Base-by-base conservation (phyloP, 192 early-diverging fungal genomes). In the Funneliformis mosseae region DNA sequence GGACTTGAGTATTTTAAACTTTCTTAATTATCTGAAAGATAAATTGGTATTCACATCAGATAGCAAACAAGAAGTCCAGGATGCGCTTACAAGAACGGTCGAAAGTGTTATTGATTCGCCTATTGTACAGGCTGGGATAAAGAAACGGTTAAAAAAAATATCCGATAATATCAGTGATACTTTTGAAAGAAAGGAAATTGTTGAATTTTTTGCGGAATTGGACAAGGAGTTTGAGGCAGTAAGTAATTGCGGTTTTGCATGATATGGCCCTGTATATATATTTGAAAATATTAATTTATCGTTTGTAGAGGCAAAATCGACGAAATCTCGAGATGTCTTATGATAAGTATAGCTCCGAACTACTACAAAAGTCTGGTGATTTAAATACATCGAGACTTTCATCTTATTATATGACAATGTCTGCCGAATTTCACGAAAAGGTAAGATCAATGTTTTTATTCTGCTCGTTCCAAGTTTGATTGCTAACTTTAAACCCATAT, bases 391-490 rank as follows among this genome's bases (percentile, higher is more conserved):
- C 2, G 28, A 45, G 43, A 72, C 70, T 72, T 45, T 43, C 16
- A 72, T 45, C 70, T 23, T 45, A 45, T 72, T 72, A 72, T 72
- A 72, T 72, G 21, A 16, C 11, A 72, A 72, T 3, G 70, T 72
- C 48, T 72, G 70, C 38, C 5, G 70, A 59, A 74, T 43, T 74
- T 74, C 50, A 33, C 28, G 72, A 74, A 74, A 74, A 59, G 73
- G 70, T 74, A 59, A 74, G 73, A 74, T 74, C 41, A 74, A 74
- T 27, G 43, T 59, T 74, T 74, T 74, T 74, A 59, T 74, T 74
- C 48, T 28, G 73, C 28, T 74, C 73, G 45, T 23, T 74, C 45
- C 48, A 74, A 74, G 73, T 74, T 74, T 74, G 73, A 48, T 4
- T 39, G 73, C 73, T 74, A 74, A 59, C 73, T 48, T 74, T 46